Base-by-base conservation (phyloP, 805 yeast species). In the Wickerhamomyces sydowiorum region DNA sequence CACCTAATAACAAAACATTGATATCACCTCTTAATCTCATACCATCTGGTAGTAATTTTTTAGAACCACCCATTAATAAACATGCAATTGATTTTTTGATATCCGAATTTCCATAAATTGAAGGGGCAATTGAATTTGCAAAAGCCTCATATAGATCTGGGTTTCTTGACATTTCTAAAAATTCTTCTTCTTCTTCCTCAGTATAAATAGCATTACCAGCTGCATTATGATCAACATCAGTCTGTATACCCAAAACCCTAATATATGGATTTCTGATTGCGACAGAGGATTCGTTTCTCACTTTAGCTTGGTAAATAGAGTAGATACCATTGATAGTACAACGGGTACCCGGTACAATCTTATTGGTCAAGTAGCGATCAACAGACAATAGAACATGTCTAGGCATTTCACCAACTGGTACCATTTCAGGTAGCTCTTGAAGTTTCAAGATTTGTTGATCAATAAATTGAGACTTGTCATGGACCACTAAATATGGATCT, bases 401-500 rank as follows among this genome's bases (percentile, higher is more conserved):
- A 8, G 99, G 99, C 88, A 93, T 83, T 66, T 93, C 99, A 51
- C 99, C 99, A 23, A 93, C 96, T 1, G 99, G 99, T 2, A 93
- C 97, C 82, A 86, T 86, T 61, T 93, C 99, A 12, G 98, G 97
- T n/a, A 93, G 74, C 61, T 93, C 99, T 63, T 93, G 99, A 43
- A 93, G 72, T 62, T 93, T 93, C 56, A 93, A 73, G 24, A 84
- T 80, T 65, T 93, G 99, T 61, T 95, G 98, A 65, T 93, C 98
- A 41, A 93, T 82, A 62, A 90, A 93, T n/a, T 77, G 70, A 2
- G 96, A 88, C 57, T 87, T 86, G 60, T 93, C 98, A 64, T 93
- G 99, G 24, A 87, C 89, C 46, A 93, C 86, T 29, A 86, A 76
- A 56, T 89, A 93, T 3, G 99, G 99, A 53, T 91, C 96, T 13